These are phyloP conservation scores for Pichia thaimueangensis DNA, from an alignment of 805 yeast species.

Conservation along the genomic window DNA sequence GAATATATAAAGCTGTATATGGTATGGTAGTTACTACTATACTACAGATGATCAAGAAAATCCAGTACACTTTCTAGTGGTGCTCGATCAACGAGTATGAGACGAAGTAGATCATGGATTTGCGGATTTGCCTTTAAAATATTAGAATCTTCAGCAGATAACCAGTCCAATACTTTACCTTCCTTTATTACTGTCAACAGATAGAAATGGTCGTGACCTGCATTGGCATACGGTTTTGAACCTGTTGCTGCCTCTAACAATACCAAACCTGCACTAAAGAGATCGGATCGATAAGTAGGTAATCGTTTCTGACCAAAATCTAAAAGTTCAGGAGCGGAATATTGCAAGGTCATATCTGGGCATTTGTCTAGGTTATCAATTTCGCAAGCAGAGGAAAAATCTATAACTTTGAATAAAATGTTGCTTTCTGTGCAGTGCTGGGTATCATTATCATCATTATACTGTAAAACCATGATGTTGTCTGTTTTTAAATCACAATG, in stretches of 20 bases:
- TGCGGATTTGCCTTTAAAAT: slow-evolving; percentile 14
- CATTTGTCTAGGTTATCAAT: slow-evolving; percentile 17
- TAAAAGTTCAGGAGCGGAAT: slow-evolving; percentile 43
- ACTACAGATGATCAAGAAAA: not conserved
- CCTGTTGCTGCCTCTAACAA: slow-evolving; percentile 42
- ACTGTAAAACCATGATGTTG: slow-evolving; percentile 31
- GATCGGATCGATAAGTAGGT: slow-evolving; percentile 30
- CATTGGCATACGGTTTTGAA: slow-evolving; percentile 34
- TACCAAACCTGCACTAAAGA: slow-evolving; percentile 41
- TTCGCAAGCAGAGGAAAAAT: slow-evolving; percentile 37
- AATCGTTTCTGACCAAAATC: slow-evolving; percentile 24
- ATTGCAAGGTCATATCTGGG: slow-evolving; percentile 35
- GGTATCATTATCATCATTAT: slow-evolving; percentile 27
- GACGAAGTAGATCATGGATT: slow-evolving; percentile 20
- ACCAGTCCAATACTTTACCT: slow-evolving; percentile 29
- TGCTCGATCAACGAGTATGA: slow-evolving; percentile 27
- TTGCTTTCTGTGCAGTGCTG: slow-evolving; percentile 26
- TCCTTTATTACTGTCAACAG: slow-evolving; percentile 30
- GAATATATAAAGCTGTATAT: too few relatives aligned
- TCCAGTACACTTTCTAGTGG: slow-evolving; percentile 19
- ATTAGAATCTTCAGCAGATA: slow-evolving; percentile 23
- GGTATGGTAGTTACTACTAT: too few relatives aligned
- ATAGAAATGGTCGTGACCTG: slow-evolving; percentile 25
- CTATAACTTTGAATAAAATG: slow-evolving; percentile 36
- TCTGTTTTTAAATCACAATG: slow-evolving; percentile 46